Percentiles rank a stretch among this genome's conserved stretches.
Evolutionary conservation across 2,329 filamentous ascomycete genomes (phyloP).

Genomic region (Fusarium liriodendri): DNA sequence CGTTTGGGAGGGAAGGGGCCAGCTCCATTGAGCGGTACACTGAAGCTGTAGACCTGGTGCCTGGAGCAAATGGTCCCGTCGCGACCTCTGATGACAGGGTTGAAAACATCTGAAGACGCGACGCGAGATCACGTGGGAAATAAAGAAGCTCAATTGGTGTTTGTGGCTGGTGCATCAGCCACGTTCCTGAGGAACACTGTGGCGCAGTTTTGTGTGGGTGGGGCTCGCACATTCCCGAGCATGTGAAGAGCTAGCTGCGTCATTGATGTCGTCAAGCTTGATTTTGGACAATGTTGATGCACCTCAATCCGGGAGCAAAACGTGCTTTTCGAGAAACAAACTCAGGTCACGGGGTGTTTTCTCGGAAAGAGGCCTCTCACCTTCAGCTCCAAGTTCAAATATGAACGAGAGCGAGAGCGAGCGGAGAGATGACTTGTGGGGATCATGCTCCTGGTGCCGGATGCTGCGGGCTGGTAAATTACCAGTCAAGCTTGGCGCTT

Average conservation of each 20-base stretch:
- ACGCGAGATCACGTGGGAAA: slow-evolving; percentile 46
- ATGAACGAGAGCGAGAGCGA: slow-evolving; percentile 6
- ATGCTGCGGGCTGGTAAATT: slow-evolving; percentile 32
- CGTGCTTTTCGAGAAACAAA: neutral
- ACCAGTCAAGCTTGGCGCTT: slow-evolving; percentile 32
- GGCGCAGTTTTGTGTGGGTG: slow-evolving; percentile 18
- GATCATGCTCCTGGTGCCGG: slow-evolving; percentile 20
- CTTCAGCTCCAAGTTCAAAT: neutral
- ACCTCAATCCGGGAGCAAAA: neutral
- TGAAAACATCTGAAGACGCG: slow-evolving; percentile 33
- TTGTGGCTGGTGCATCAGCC: slow-evolving; percentile 22
- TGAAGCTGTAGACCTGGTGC: slow-evolving; percentile 3
- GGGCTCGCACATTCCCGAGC: slow-evolving; percentile 25
- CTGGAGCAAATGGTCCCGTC: slow-evolving; percentile 6
- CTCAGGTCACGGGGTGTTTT: neutral
- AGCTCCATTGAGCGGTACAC: slow-evolving; percentile 40
- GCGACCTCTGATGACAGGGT: slow-evolving; percentile 11
- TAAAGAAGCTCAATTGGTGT: neutral
- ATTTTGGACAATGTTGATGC: neutral
- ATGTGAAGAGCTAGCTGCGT: slow-evolving; percentile 42
- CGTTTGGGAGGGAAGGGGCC: neutral
- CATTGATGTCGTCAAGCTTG: slow-evolving; percentile 30
- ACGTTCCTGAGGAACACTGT: neutral
- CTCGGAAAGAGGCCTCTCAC: neutral
- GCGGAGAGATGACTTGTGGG: slow-evolving; percentile 22